phyloP scores from a whole-genome alignment of 768 basidiomycete species.

The Xerocomus spinulosus region DNA sequence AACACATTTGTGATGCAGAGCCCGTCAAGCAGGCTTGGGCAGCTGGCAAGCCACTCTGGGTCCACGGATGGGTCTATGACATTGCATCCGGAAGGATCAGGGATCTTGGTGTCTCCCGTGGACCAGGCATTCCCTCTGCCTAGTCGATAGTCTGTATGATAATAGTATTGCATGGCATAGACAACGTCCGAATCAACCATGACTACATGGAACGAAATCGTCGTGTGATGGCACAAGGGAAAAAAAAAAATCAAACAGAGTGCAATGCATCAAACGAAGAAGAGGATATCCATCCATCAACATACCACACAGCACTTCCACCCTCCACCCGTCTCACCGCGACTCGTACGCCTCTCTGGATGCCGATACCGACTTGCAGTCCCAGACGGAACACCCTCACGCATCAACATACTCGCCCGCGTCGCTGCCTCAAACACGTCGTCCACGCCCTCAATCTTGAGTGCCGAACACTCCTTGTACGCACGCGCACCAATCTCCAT shows the following conservation, averaged over 20 bases:
- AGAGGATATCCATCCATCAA: slow-evolving; percentile 24
- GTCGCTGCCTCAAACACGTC: slow-evolving; percentile 98
- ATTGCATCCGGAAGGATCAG: slow-evolving; percentile 53
- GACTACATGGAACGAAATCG: slow-evolving; percentile 1
- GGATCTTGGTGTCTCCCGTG: slow-evolving; percentile 50
- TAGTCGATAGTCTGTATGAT: neutral
- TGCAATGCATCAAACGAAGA: slow-evolving; percentile 2
- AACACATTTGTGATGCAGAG: slow-evolving; percentile 44
- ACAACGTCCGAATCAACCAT: slow-evolving; percentile 16
- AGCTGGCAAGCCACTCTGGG: slow-evolving; percentile 39
- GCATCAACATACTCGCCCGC: slow-evolving; percentile 92
- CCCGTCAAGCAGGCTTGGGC: slow-evolving; percentile 46
- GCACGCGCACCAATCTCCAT: slow-evolving; percentile 82
- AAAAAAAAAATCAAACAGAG: neutral
- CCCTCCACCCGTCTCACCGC: slow-evolving; percentile 38
- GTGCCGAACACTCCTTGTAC: slow-evolving; percentile 92
- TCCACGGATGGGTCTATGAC: slow-evolving; percentile 78
- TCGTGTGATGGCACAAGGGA: neutral
- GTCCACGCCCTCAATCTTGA: slow-evolving; percentile 90
- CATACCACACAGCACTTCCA: slow-evolving; percentile 67
- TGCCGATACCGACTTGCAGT: slow-evolving; percentile 48
- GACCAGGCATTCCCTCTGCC: neutral
- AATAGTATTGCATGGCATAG: slow-evolving; percentile 5
- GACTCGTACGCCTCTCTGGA: slow-evolving; percentile 50
- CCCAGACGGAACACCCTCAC: slow-evolving; percentile 67